Conservation (phyloP, 805 yeast genomes). For the Barnettozyma vustinii region DNA sequence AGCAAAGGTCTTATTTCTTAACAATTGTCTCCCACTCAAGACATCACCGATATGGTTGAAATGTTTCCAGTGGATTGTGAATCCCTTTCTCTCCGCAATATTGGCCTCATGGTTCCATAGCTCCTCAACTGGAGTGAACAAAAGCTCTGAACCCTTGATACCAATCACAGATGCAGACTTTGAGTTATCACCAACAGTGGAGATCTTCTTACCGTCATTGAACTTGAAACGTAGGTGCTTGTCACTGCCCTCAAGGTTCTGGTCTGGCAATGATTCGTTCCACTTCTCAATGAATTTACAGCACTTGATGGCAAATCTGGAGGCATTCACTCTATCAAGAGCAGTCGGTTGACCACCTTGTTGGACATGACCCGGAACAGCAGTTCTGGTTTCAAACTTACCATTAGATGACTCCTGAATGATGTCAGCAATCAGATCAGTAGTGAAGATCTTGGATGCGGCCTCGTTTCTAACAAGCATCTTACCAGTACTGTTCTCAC, state of each 20-base stretch:
- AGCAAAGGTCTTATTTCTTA: constrained; percentile 34
- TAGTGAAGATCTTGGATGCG: constrained; percentile 77
- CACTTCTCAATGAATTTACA: constrained; percentile 79
- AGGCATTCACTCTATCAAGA: constrained; percentile 85
- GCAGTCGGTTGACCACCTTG: constrained; percentile 96
- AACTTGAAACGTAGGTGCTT: constrained; percentile 48
- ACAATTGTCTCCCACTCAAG: constrained; percentile 61
- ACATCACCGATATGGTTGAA: constrained; percentile 57
- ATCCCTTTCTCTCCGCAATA: constrained; percentile 58
- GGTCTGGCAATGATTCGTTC: constrained; percentile 32
- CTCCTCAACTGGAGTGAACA: constrained; percentile 49
- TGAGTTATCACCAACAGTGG: constrained; percentile 37
- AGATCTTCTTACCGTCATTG: constrained; percentile 42
- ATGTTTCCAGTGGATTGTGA: constrained; percentile 61
- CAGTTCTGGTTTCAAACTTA: constrained; percentile 85
- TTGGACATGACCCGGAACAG: constrained; percentile 97
- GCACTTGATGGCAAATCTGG: constrained; percentile 85
- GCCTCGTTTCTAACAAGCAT: constrained; percentile 77
- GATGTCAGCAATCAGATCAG: constrained; percentile 78
- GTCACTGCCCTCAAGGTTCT: constrained; percentile 30
- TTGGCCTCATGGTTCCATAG: constrained; percentile 61
- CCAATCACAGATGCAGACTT: constrained; percentile 54
- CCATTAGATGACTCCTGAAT: constrained; percentile 74
- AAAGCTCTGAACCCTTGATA: constrained; percentile 59
- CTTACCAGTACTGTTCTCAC: constrained; percentile 80